phyloP scores from a whole-genome alignment of 768 basidiomycete genomes.

The Trametes cubensis region DNA sequence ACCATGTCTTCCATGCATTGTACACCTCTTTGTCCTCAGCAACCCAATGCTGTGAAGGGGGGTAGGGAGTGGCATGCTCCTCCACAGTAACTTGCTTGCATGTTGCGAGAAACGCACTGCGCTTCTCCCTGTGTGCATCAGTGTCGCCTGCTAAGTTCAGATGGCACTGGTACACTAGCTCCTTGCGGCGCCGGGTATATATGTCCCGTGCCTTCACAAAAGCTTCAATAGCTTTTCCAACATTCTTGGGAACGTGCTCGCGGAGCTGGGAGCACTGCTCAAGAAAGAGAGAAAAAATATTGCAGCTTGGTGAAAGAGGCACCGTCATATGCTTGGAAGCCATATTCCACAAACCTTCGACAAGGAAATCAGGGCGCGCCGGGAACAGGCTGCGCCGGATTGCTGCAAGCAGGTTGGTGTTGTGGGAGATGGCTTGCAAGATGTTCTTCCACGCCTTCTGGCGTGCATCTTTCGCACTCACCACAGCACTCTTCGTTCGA shows the following conservation, averaged over 20 bases:
- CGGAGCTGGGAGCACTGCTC: not conserved
- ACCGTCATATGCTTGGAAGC: not conserved
- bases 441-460: too few species aligned
- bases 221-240: not conserved
- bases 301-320: not conserved
- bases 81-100: not conserved
- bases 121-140: not conserved
- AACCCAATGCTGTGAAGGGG: not conserved
- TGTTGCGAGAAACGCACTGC: not conserved
- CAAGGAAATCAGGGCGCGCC: not conserved
- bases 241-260: not conserved
- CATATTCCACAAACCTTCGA: not conserved
- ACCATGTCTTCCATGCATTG: not conserved
- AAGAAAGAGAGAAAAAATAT: not conserved
- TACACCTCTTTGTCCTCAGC: not conserved
- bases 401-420: too few species aligned
- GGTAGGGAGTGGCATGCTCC: not conserved
- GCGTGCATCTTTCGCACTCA: too few species aligned
- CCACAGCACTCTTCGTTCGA: too few species aligned
- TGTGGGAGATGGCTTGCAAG: too few species aligned
- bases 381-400: not conserved
- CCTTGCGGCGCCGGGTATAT: not conserved
- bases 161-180: not conserved
- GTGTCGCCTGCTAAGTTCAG: not conserved
- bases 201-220: not conserved